Conservation (phyloP, 805 yeast species). For the Starmerella kuoi region DNA sequence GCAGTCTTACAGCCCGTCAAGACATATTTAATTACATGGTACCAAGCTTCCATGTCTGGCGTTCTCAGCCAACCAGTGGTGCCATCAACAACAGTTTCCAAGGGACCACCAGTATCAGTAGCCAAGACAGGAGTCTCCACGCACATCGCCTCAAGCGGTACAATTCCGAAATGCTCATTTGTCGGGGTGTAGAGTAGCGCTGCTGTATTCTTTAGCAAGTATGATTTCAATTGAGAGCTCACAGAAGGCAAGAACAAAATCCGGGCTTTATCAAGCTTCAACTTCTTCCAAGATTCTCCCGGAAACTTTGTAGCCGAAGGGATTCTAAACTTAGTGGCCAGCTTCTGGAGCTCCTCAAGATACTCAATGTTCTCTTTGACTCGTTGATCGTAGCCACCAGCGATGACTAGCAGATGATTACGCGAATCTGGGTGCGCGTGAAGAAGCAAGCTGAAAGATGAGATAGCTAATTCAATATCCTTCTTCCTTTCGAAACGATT, state of each 20-base stretch:
- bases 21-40: slow-evolving; percentile 25
- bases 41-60: slow-evolving; percentile 29
- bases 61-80: slow-evolving; percentile 32
- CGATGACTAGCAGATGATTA: slow-evolving; percentile 43
- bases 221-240: slow-evolving; percentile 49
- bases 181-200: slow-evolving; percentile 78
- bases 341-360: slow-evolving; percentile 43
- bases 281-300: slow-evolving; percentile 17
- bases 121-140: slow-evolving; percentile 76
- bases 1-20: slow-evolving; percentile 18
- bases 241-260: slow-evolving; percentile 75
- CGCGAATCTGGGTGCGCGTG: slow-evolving; percentile 28
- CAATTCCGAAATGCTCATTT: slow-evolving; percentile 93
- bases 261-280: slow-evolving; percentile 28
- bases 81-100: slow-evolving; percentile 53
- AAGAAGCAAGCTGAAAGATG: slow-evolving; percentile 43
- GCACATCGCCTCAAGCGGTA: slow-evolving; percentile 90
- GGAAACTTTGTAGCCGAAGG: slow-evolving; percentile 34
- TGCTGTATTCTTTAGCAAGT: slow-evolving; percentile 44
- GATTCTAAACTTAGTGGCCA: slow-evolving; percentile 38
- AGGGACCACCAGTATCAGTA: slow-evolving; percentile 82
- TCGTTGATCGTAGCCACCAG: slow-evolving; percentile 84
- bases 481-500: slow-evolving; percentile 86
- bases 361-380: slow-evolving; percentile 67
- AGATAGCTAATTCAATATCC: slow-evolving; percentile 64